A percentile compares a stretch with the other conserved stretches of the same genome.
phyloP scores from a whole-genome alignment of 176 grass and related monocot species.

The Hordeum marinum region DNA sequence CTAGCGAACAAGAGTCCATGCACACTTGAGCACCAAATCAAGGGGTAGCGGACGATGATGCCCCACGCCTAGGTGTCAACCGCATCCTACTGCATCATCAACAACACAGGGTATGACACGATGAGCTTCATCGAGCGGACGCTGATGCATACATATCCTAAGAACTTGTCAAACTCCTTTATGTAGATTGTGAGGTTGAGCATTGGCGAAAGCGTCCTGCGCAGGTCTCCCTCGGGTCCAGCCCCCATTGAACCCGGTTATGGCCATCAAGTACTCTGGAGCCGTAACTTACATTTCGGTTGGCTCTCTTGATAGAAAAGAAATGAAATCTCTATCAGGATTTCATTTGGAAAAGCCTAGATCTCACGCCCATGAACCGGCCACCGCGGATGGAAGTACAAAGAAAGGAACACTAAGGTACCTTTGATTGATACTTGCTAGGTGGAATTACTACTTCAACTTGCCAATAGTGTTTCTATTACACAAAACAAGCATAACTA shows the following conservation, averaged over 20 bases:
- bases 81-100: background rate
- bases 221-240: background rate
- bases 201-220: background rate
- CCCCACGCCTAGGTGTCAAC: background rate
- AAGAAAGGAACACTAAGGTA: too few species aligned
- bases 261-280: background rate
- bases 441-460: too few species aligned
- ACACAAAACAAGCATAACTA: too few species aligned
- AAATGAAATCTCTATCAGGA: too few species aligned
- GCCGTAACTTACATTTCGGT: background rate
- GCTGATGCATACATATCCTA: background rate
- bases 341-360: too few species aligned
- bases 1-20: too few species aligned
- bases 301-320: too few species aligned
- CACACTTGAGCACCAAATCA: too few species aligned
- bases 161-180: background rate
- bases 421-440: too few species aligned
- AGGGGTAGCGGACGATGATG: background rate
- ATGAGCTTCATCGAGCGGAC: background rate
- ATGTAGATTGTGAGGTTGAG: background rate
- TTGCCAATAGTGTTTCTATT: too few species aligned
- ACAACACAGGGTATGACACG: background rate
- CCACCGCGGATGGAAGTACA: too few species aligned
- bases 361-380: too few species aligned
- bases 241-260: background rate